Evolutionary conservation across 2,329 filamentous ascomycete species (phyloP), one percentile per base, ranked within the genome.

Genomic region (Fusarium sarcochroum): DNA sequence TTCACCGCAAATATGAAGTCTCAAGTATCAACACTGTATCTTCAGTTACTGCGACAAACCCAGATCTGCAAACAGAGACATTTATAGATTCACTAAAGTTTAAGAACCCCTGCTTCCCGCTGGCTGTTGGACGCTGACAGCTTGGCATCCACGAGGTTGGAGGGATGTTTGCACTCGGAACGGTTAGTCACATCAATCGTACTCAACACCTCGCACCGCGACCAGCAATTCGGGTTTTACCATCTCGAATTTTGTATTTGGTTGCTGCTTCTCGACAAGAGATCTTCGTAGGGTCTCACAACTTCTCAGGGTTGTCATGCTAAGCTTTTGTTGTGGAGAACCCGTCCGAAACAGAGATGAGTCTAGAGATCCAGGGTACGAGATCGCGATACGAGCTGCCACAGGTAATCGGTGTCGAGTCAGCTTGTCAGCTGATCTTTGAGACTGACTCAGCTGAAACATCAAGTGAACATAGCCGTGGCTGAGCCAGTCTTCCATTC

Each of bases 251-350:
- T 10, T 3, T 27, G 27, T 9, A 27, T 27, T 9, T 27, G 27
- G 7, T 27, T 27, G 27, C 27, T 27, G 27, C 10, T 27, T 25
- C 40, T 20, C 47, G 11, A 17, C 23, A 47, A n/a, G 15, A 20
- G 37, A 53, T 37, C 25, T 42, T 53, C 20, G 41, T 32, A 38
- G 40, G 37, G 50, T 57, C 38, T 61, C 21, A 10, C 44, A 42
- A 21, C 6, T 11, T 55, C 30, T 54, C 40, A 52, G 64, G 59
- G 44, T 38, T 27, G 21, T 18, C 9, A 59, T 53, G 63, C 63
- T 70, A 69, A 69, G 67, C 66, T 70, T 69, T 70, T 60, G n/a
- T n/a, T 52, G 67, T 69, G 67, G 63, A 68, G 66, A 70, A 67
- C 32, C 44, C 47, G 54, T 47, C 59, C 60, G 66, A 69, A 58